phyloP scores from a whole-genome alignment of 2,329 filamentous ascomycete genomes.

The Talaromyces islandicus region DNA sequence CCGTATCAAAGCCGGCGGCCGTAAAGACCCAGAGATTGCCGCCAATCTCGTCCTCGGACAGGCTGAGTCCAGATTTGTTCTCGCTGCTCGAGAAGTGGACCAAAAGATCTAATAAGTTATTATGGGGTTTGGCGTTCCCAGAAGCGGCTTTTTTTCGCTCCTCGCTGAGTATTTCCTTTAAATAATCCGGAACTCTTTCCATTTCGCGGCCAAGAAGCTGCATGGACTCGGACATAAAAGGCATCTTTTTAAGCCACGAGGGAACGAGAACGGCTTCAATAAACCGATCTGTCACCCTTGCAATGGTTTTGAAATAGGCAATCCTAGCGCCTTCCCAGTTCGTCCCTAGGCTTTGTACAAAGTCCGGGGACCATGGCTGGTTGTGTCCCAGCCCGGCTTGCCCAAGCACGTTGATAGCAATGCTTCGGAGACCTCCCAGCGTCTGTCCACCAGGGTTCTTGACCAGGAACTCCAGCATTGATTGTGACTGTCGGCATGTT shows the following conservation, averaged over 20 bases:
- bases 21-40: conserved; percentile 46
- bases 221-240: conserved; percentile 20
- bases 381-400: conserved; percentile 28
- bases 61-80: conserved; percentile 15
- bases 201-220: conserved; percentile 23
- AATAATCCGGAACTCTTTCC: conserved; percentile 21
- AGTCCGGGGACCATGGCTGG: conserved; percentile 21
- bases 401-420: conserved; percentile 36
- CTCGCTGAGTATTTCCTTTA: conserved; percentile 20
- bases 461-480: conserved; percentile 25
- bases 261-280: conserved; percentile 24
- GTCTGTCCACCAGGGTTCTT: conserved; percentile 19
- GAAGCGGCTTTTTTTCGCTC: conserved; percentile 11
- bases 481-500: conserved; percentile 22
- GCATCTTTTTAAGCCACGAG: conserved; percentile 15
- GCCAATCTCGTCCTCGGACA: conserved; percentile 35
- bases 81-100: conserved; percentile 21
- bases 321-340: conserved; percentile 11
- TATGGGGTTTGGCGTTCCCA: conserved; percentile 1
- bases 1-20: conserved; percentile 45
- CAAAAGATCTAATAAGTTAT: conserved; percentile 26
- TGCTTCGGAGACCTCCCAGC: conserved; percentile 21
- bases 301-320: conserved; percentile 30
- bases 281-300: conserved; percentile 23
- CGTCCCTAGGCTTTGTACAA: conserved; percentile 13